Conservation (phyloP, 306 rosid genomes). For the Glycine tomentella region DNA sequence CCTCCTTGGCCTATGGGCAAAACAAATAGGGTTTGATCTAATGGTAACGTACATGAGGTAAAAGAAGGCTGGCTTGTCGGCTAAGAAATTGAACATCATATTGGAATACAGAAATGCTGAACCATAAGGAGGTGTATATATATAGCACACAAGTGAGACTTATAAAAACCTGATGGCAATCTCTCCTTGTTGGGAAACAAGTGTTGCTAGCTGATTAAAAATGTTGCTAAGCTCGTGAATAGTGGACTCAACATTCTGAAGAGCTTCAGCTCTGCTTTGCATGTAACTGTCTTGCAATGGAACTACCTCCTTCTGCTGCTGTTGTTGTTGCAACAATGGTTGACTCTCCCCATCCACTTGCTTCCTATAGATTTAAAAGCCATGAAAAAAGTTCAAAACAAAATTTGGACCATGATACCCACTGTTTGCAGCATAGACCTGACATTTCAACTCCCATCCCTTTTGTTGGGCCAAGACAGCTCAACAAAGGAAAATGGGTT, state of each 20-base stretch:
- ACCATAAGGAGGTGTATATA: neutral
- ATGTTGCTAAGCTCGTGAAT: conserved; percentile 95
- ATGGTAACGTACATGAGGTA: conserved; percentile 27
- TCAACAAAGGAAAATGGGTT: conserved; percentile 20
- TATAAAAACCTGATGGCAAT: conserved; percentile 88
- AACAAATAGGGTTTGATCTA: conserved; percentile 17
- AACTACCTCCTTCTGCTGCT: conserved; percentile 75
- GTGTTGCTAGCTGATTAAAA: conserved; percentile 92
- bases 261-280: conserved; percentile 99
- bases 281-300: conserved; percentile 92
- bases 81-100: neutral
- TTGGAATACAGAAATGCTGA: conserved; percentile 16
- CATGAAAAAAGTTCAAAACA: neutral
- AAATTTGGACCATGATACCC: neutral
- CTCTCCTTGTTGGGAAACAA: conserved; percentile 98
- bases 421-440: neutral
- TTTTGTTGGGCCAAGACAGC: conserved; percentile 5
- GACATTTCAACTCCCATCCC: conserved; percentile 15
- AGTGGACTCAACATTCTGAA: conserved; percentile 96
- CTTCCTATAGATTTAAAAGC: conserved; percentile 60
- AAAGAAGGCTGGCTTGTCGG: no score
- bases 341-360: conserved; percentile 82
- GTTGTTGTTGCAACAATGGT: conserved; percentile 73
- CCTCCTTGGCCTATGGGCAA: neutral
- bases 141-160: conserved; percentile 19